Base-by-base conservation (phyloP, 176 grass and related monocot species). In the Dactylis glomerata region DNA sequence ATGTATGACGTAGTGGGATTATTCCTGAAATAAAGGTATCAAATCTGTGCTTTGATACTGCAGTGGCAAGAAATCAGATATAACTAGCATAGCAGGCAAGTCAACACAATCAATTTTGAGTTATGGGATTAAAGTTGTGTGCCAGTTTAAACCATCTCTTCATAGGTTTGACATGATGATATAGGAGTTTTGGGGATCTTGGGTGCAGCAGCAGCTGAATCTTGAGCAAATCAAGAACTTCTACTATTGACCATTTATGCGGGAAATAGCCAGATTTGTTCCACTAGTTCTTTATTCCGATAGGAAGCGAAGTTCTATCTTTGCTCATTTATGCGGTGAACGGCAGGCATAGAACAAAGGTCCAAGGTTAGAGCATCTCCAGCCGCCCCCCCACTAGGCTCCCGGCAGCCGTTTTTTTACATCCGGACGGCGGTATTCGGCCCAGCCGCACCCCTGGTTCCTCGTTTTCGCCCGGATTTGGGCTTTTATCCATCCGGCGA, bases 281-380 rank as follows among this genome's bases (percentile, higher is more conserved):
- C 26, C n/a, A n/a, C n/a, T 49, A 5, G 71, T 74, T 74, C 1
- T 20, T 50, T 73, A 28, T 28, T 28, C 3, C 8, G 6, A 50
- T 28, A 50, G 15, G 79, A 90, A 86, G 84, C 73, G 3, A 87
- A 86, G 11, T 83, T 75, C 22, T 66, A 47, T 37, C 81, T 82
- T 86, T 73, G 56, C 54, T 83, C 65, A 78, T 56, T 67, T 73
- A 83, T 87, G 80, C 36, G 79, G 57, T 73, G 66, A 86, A 86
- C 37, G 0, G 45, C 42, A 83, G 73, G 6, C 24, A 73, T 79
- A 57, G 1, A 23, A 17, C 41, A n/a, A 74, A 79, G 75, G 37
- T 88, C 50, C 73, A 62, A 59, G 38, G 11, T 58, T 77, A 58
- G 68, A 58, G n/a, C n/a, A n/a, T n/a, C n/a, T n/a, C n/a, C n/a